Evolutionary conservation across 1,139 yeast genomes (phyloP).

Genomic region (Hyphopichia burtonii): DNA sequence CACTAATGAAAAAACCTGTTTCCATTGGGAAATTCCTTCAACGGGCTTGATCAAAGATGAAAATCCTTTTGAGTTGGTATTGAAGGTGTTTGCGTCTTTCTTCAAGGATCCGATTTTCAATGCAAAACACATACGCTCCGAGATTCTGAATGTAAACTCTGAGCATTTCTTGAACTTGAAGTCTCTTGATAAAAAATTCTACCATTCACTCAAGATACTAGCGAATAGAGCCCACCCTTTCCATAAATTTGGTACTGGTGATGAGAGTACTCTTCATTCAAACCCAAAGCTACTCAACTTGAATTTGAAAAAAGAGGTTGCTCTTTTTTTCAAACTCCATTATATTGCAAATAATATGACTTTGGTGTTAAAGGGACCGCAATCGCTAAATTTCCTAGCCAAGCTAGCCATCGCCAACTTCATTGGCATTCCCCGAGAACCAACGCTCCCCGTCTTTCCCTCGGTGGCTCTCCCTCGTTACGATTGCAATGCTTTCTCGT

Average conservation of each 20-base stretch:
- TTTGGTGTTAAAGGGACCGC: slow-evolving; percentile 61
- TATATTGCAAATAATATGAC: slow-evolving; percentile 46
- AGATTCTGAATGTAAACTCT: slow-evolving; percentile 58
- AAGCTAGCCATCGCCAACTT: slow-evolving; percentile 49
- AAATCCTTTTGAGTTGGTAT: slow-evolving; percentile 36
- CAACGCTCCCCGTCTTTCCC: no score
- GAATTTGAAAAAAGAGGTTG: slow-evolving; percentile 21
- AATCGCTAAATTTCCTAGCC: slow-evolving; percentile 55
- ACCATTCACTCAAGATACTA: slow-evolving; percentile 57
- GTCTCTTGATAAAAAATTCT: slow-evolving; percentile 44
- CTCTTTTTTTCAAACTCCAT: slow-evolving; percentile 24
- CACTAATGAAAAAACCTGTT: slow-evolving; percentile 61
- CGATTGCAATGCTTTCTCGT: neutral
- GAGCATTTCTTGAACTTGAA: slow-evolving; percentile 58
- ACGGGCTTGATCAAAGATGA: slow-evolving; percentile 15
- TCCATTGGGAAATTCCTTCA: slow-evolving; percentile 58
- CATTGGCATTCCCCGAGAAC: slow-evolving; percentile 17
- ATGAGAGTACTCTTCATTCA: slow-evolving; percentile 26
- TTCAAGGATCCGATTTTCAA: slow-evolving; percentile 52
- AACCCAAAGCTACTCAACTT: slow-evolving; percentile 11
- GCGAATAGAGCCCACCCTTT: slow-evolving; percentile 45
- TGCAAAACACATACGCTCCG: slow-evolving; percentile 41
- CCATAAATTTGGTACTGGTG: slow-evolving; percentile 49
- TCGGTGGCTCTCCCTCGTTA: no score
- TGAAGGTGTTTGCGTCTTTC: slow-evolving; percentile 52